Evolutionary conservation across 192 early-diverging fungal genomes (phyloP).

Genomic region (Coemansia pectinata): DNA sequence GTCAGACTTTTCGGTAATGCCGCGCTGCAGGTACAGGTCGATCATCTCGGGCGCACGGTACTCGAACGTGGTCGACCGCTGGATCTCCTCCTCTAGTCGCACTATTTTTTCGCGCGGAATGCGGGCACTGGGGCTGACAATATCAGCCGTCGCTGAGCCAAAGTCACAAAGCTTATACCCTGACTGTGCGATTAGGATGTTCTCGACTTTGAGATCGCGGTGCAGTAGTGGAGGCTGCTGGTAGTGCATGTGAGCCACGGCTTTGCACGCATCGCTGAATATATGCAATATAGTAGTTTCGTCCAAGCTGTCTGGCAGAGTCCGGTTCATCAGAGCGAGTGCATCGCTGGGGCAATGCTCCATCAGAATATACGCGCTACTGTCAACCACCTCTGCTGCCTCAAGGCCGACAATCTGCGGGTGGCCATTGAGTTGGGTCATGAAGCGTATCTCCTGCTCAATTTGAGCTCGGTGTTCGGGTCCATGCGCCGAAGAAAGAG

Average conservation of each 20-base stretch:
- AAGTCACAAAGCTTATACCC: slow-evolving; percentile 94
- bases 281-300: slow-evolving; percentile 89
- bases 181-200: slow-evolving; percentile 66
- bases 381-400: slow-evolving; percentile 66
- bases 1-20: slow-evolving; percentile 83
- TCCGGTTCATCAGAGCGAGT: slow-evolving; percentile 80
- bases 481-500: slow-evolving; percentile 54
- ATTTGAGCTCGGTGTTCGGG: slow-evolving; percentile 61
- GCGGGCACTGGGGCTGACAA: slow-evolving; percentile 18
- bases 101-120: slow-evolving; percentile 69
- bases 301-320: slow-evolving; percentile 68
- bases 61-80: slow-evolving; percentile 87
- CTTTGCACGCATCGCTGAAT: slow-evolving; percentile 82
- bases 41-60: slow-evolving; percentile 96
- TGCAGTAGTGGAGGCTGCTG: slow-evolving; percentile 79
- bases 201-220: slow-evolving; percentile 86
- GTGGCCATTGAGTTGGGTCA: slow-evolving; percentile 76
- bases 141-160: slow-evolving; percentile 73
- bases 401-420: slow-evolving; percentile 80
- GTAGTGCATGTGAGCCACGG: slow-evolving; percentile 91
- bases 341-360: slow-evolving; percentile 82
- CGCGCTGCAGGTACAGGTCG: slow-evolving; percentile 82
- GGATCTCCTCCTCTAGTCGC: slow-evolving; percentile 86
- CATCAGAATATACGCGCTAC: slow-evolving; percentile 86
- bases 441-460: slow-evolving; percentile 74